phyloP scores from a whole-genome alignment of 257 asterid species.

The Nicotiana otophora region DNA sequence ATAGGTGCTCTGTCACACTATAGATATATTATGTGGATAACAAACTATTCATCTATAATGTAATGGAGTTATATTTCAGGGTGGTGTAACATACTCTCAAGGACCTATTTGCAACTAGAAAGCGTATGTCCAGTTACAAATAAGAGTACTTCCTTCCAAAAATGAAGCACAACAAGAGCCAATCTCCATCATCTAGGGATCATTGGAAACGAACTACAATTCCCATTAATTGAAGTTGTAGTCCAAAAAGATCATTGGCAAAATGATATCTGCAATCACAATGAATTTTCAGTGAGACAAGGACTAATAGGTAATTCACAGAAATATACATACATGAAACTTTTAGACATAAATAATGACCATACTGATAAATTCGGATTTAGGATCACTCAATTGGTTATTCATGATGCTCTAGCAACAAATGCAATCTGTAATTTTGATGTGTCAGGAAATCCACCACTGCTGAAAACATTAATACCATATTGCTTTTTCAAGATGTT shows the following conservation, averaged over 20 bases:
- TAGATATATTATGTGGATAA: constrained; percentile 5
- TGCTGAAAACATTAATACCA: not conserved
- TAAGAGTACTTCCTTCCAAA: constrained; percentile 9
- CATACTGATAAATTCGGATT: not conserved
- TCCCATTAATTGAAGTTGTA: constrained; percentile 3
- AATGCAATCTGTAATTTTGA: not conserved
- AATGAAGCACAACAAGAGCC: constrained; percentile 6
- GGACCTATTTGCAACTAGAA: not conserved
- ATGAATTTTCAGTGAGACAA: constrained; percentile 5
- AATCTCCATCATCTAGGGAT: not conserved
- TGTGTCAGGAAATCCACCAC: not conserved
- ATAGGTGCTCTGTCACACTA: not conserved
- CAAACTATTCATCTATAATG: not conserved
- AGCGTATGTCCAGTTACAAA: not conserved
- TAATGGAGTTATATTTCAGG: not conserved
- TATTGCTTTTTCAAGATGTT: not conserved
- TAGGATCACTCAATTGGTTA: not conserved
- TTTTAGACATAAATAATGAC: not conserved
- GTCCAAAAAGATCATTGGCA: not conserved
- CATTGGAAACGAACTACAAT: not conserved
- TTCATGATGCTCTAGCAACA: not conserved
- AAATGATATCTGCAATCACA: constrained; percentile 3
- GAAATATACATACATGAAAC: not conserved
- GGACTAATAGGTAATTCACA: not conserved
- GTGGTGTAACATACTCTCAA: not conserved